Base-by-base conservation (phyloP, 2,329 filamentous ascomycete species). In the Incumbomyces lentus region DNA sequence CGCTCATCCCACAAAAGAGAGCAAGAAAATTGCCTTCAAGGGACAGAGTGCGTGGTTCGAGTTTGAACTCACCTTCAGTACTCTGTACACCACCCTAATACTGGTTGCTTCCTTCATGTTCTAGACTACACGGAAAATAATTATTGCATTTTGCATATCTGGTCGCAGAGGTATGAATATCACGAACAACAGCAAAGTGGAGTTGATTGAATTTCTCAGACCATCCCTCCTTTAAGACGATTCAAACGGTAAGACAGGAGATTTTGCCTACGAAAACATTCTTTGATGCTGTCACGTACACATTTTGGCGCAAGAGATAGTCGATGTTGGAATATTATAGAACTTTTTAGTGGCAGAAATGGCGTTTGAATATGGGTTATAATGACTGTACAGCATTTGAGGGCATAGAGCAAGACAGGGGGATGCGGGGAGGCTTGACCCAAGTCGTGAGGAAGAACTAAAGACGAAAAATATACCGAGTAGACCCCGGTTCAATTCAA, bases 21-120 rank as follows among this genome's bases (percentile, higher is more conserved):
- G 69, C 63, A 76, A 76, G 66, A 75, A 74, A 63, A 72, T 73
- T 56, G 70, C 72, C 1, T 76, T 75, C 55, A 69, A 69, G 40
- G 69, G 67, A 29, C 71, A 74, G 60, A 72, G 72, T 7, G 71
- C 72, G 14, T 75, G 71, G 67, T 77, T 76, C 57, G 75, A 78
- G 61, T 52, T 75, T 37, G 72, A 78, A 62, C 71, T 75, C 57
- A 73, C 68, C 2, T 48, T 69, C 2, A 68, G 72, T 6, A 77
- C 74, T 1, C 51, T 62, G 3, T 77, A 68, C 55, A 78, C 75
- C 2, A 58, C 63, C 30, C 51, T 74, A 44, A 58, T 75, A 45
- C 78, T 78, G 55, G 68, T 71, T 18, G 62, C 61, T 33, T 60
- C 63, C 33, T 65, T 64, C 54, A 59, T 63, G 35, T 62, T 44